Percentiles rank a stretch among this genome's conserved stretches.
Conservation (phyloP, 495 filamentous ascomycete genomes). For the Hypoxylon perforatum region DNA sequence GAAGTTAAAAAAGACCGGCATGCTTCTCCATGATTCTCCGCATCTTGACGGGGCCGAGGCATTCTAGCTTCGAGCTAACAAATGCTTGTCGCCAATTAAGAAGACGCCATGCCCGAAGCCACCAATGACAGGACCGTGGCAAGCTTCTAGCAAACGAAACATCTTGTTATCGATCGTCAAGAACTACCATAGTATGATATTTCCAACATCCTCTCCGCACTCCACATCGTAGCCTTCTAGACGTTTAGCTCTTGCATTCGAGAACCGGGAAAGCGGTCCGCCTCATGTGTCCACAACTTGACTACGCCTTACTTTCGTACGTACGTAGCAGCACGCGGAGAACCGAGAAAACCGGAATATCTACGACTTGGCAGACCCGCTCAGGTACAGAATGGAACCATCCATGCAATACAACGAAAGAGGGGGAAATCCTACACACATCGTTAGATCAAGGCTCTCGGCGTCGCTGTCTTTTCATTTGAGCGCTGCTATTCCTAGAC, state of each 20-base stretch:
- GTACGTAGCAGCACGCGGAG: background rate
- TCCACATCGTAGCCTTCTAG: background rate
- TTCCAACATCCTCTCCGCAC: background rate
- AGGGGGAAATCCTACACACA: slow-evolving; percentile 2
- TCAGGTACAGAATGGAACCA: slow-evolving; percentile 10
- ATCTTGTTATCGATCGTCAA: background rate
- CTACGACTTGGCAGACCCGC: slow-evolving; percentile 22
- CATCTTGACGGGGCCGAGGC: slow-evolving; percentile 16
- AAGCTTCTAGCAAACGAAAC: background rate
- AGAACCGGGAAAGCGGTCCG: slow-evolving; percentile 16
- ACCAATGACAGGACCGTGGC: slow-evolving; percentile 2
- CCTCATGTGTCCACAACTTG: background rate
- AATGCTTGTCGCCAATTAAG: slow-evolving; percentile 20
- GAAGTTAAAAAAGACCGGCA: background rate
- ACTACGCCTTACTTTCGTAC: background rate
- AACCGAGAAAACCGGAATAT: slow-evolving; percentile 15
- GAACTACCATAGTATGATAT: background rate
- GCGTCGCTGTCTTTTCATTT: slow-evolving; percentile 13
- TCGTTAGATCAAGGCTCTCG: slow-evolving; percentile 14
- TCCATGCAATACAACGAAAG: background rate
- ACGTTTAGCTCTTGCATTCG: slow-evolving; percentile 1
- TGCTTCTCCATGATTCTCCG: slow-evolving; percentile 29
- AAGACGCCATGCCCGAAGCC: slow-evolving; percentile 11
- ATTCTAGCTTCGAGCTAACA: slow-evolving; percentile 9
- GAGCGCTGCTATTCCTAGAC: background rate